Evolutionary conservation across 1,139 yeast species (phyloP).

Genomic region (Waltiozyma sp.): DNA sequence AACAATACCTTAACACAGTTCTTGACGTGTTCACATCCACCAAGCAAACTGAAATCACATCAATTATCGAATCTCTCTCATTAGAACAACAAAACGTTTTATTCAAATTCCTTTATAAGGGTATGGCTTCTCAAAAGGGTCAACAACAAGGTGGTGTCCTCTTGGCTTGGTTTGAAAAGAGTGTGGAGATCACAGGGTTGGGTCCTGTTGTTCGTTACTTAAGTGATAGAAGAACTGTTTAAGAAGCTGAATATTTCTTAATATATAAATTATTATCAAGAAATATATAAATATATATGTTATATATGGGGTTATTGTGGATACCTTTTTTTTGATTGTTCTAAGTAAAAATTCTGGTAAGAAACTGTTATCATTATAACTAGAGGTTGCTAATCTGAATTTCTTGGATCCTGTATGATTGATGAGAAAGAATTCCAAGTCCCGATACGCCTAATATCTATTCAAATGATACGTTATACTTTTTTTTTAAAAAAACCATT

Average conservation of each 20-base stretch:
- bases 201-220: conserved; percentile 83
- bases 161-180: conserved; percentile 87
- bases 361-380: too few relatives aligned
- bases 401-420: too few relatives aligned
- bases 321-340: too few relatives aligned
- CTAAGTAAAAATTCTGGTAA: too few relatives aligned
- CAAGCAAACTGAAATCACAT: conserved; percentile 61
- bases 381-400: too few relatives aligned
- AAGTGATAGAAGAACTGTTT: conserved; percentile 77
- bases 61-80: conserved; percentile 46
- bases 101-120: conserved; percentile 76
- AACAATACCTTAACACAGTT: conserved; percentile 42
- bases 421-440: too few relatives aligned
- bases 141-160: conserved; percentile 82
- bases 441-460: background rate
- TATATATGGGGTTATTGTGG: too few relatives aligned
- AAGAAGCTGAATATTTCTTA: background rate
- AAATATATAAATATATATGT: too few relatives aligned
- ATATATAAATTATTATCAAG: too few relatives aligned
- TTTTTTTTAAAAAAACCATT: background rate
- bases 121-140: conserved; percentile 67
- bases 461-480: background rate
- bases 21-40: conserved; percentile 67
- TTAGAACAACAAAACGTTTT: conserved; percentile 66
- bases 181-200: conserved; percentile 73